Percentiles rank a stretch among this genome's conserved stretches.
Conservation (phyloP, 805 yeast genomes). For the Metschnikowia lunata region DNA sequence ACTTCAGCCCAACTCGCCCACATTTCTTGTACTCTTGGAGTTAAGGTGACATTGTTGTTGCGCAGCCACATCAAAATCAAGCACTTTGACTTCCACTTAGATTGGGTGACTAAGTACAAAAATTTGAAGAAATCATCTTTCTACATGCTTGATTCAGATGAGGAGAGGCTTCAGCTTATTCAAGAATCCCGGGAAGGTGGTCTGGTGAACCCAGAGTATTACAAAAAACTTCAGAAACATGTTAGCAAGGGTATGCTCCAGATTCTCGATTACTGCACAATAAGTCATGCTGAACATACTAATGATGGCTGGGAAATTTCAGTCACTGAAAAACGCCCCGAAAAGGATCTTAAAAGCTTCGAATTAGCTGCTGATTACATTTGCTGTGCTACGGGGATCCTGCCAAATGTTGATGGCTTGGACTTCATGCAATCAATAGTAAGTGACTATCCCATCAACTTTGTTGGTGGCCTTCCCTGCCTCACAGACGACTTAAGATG, state of each 20-base stretch:
- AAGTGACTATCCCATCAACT: constrained; percentile 25
- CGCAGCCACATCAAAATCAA: constrained; percentile 39
- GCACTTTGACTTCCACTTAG: constrained; percentile 46
- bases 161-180: constrained; percentile 39
- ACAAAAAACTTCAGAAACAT: constrained; percentile 27
- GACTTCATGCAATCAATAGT: constrained; percentile 28
- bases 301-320: constrained; percentile 24
- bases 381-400: constrained; percentile 41
- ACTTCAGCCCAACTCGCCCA: constrained; percentile 45
- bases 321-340: constrained; percentile 10
- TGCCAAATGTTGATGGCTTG: constrained; percentile 25
- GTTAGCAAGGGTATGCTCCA: constrained; percentile 28
- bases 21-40: constrained; percentile 28
- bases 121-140: constrained; percentile 42
- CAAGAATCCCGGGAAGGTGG: constrained; percentile 44
- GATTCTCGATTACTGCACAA: constrained; percentile 25
- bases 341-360: constrained; percentile 2
- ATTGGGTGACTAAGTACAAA: constrained; percentile 48
- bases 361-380: constrained; percentile 26
- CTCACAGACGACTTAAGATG: constrained; percentile 43
- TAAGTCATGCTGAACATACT: constrained; percentile 25
- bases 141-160: constrained; percentile 40
- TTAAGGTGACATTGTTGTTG: constrained; percentile 31
- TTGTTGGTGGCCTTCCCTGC: constrained; percentile 38
- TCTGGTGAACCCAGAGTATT: constrained; percentile 42